Conservation (phyloP, 192 early-diverging fungal species). For the Gryganskiella cystojenkinii region DNA sequence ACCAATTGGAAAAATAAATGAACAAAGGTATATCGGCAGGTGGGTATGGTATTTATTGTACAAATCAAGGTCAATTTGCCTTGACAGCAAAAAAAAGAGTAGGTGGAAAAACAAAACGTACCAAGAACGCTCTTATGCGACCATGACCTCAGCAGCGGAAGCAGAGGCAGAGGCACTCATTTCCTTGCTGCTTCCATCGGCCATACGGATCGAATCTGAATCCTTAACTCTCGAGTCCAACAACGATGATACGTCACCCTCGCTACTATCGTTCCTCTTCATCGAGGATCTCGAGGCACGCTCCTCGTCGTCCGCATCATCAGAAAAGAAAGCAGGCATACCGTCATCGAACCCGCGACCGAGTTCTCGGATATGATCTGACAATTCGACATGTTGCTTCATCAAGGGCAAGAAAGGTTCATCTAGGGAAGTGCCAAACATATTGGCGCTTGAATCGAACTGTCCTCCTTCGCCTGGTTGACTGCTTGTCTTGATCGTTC, state of each 20-base stretch:
- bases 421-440: constrained; percentile 5
- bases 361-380: constrained; percentile 13
- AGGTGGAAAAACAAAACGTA: too few relatives aligned
- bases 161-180: constrained; percentile 10
- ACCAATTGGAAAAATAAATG: too few relatives aligned
- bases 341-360: constrained; percentile 44
- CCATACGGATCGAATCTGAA: constrained; percentile 22
- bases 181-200: constrained; percentile 33
- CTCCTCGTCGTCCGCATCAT: constrained; percentile 13
- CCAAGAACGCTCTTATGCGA: too few relatives aligned
- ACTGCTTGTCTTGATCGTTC: constrained; percentile 15
- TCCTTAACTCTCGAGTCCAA: not conserved
- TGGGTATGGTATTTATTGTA: too few relatives aligned
- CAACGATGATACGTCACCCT: not conserved
- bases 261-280: constrained; percentile 1
- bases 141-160: not conserved
- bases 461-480: not conserved
- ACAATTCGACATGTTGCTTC: not conserved
- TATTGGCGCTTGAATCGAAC: not conserved
- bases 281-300: not conserved
- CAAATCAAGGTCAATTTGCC: too few relatives aligned
- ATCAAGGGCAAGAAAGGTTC: constrained; percentile 10
- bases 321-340: constrained; percentile 37
- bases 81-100: too few relatives aligned
- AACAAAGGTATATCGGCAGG: too few relatives aligned